Conservation (phyloP, 495 filamentous ascomycete genomes). For the Penicillium desertorum region DNA sequence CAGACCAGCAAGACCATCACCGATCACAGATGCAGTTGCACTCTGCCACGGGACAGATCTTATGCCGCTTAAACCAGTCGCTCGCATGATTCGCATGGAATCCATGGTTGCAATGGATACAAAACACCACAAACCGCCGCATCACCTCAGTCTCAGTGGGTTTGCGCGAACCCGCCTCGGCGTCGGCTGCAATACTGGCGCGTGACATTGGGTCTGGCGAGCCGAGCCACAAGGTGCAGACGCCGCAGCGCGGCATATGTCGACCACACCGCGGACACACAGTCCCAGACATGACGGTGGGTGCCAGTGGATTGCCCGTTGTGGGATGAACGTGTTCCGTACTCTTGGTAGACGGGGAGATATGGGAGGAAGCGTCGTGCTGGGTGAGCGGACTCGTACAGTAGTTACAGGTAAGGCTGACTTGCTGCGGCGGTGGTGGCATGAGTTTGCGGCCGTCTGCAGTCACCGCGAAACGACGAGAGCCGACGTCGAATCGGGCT, state of each 20-base stretch:
- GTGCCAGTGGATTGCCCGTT: slow-evolving; percentile 38
- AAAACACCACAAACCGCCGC: slow-evolving; percentile 69
- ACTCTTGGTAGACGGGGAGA: slow-evolving; percentile 31
- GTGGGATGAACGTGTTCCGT: slow-evolving; percentile 40
- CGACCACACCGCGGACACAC: slow-evolving; percentile 83
- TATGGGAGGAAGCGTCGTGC: slow-evolving; percentile 40
- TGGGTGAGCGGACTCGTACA: slow-evolving; percentile 62
- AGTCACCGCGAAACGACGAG: slow-evolving; percentile 59
- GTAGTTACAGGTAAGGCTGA: slow-evolving; percentile 80
- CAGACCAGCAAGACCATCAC: slow-evolving; percentile 13
- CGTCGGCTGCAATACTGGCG: slow-evolving; percentile 53
- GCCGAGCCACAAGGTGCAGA: slow-evolving; percentile 85
- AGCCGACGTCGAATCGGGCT: slow-evolving; percentile 58
- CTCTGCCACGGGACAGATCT: slow-evolving; percentile 83
- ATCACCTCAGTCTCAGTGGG: slow-evolving; percentile 40
- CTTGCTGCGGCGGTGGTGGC: slow-evolving; percentile 66
- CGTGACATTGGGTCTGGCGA: slow-evolving; percentile 66
- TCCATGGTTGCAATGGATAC: slow-evolving; percentile 84
- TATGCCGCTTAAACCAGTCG: slow-evolving; percentile 81
- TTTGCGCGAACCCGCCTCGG: slow-evolving; percentile 34
- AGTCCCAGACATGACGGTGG: slow-evolving; percentile 47
- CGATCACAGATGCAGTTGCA: slow-evolving; percentile 79
- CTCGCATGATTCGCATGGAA: slow-evolving; percentile 85
- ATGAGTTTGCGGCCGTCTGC: slow-evolving; percentile 64
- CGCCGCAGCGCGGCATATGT: slow-evolving; percentile 83